Base-by-base conservation (phyloP, 805 yeast genomes). In the Candida methanosorbosa region DNA sequence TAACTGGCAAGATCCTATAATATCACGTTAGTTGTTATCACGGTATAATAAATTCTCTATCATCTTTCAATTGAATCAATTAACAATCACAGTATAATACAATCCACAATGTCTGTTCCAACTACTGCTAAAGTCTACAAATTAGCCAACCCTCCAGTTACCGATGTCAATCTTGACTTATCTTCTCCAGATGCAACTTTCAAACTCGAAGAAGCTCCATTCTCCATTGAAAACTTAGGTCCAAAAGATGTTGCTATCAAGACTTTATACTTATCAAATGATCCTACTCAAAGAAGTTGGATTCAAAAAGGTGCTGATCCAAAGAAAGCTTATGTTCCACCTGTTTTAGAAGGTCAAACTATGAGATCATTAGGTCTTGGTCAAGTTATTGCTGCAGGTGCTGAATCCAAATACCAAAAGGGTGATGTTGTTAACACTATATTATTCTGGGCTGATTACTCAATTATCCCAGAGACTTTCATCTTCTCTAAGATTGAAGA, bases 281-380 rank as follows among this genome's bases (percentile, higher is more conserved):
- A 76, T 48, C 81, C 82, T 12, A 72, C 80, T 14, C 78, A 74
- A 46, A 72, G 77, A 51, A 63, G 64, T 32, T 72, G 80, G 76
- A 73, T 74, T 39, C 56, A 56, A 30, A 61, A 60, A 37, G 55
- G 47, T 35, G 44, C 42, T 19, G 52, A 59, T 33, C 44, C 59
- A 2, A 41, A 48, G 32, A 51, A 59, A 41, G 36, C 46, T 27
- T 66, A 66, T 44, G 45, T 49, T 19, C 53, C 59, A 6, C 68
- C 72, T 20, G 52, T 66, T 9, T 50, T 56, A 19, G 57, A 60
- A 32, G 70, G 70, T 15, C 68, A 72, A 16, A 58, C 66, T 13
- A 63, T 78, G 36, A 60, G 65, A 37, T 44, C 67, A 1, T 34
- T 50, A 8, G 81, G 78, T 24, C 35, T 78, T 25, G 78, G 62